Conservation (phyloP, 371 early-diverging fungal species). For the Apophysomyces variabilis region DNA sequence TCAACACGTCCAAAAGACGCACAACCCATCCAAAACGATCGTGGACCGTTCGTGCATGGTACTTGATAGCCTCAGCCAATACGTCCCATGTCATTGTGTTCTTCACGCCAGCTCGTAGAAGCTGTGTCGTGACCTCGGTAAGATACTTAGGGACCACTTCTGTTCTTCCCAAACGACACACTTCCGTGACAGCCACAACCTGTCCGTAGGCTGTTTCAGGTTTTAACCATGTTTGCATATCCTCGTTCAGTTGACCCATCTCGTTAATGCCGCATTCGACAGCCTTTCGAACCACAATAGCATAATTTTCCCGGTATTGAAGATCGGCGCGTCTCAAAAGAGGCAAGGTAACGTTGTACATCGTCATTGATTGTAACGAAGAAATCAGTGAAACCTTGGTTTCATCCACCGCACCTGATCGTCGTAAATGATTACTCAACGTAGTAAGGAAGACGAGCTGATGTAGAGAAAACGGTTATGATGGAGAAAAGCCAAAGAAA, state of each 20-base stretch:
- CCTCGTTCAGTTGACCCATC: constrained; percentile 16
- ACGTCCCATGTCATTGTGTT: constrained; percentile 29
- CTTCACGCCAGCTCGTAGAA: constrained; percentile 29
- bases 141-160: constrained; percentile 17
- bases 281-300: constrained; percentile 19
- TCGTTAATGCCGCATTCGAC: constrained; percentile 28
- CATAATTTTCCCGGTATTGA: not conserved
- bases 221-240: constrained; percentile 19
- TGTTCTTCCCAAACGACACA: constrained; percentile 32
- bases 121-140: constrained; percentile 21
- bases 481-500: not conserved
- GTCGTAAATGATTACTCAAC: constrained; percentile 29
- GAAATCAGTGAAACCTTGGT: constrained; percentile 17
- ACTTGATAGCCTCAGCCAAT: constrained; percentile 23
- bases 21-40: constrained; percentile 47
- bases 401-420: constrained; percentile 19
- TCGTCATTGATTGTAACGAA: constrained; percentile 22
- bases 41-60: constrained; percentile 16
- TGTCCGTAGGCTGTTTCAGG: constrained; percentile 15
- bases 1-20: constrained; percentile 56
- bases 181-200: constrained; percentile 30
- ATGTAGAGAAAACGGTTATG: not conserved
- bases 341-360: constrained; percentile 25
- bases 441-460: constrained; percentile 25
- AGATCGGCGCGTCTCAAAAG: constrained; percentile 12